Base-by-base conservation (phyloP, 805 yeast genomes). In the Suhomyces kilbournensis region DNA sequence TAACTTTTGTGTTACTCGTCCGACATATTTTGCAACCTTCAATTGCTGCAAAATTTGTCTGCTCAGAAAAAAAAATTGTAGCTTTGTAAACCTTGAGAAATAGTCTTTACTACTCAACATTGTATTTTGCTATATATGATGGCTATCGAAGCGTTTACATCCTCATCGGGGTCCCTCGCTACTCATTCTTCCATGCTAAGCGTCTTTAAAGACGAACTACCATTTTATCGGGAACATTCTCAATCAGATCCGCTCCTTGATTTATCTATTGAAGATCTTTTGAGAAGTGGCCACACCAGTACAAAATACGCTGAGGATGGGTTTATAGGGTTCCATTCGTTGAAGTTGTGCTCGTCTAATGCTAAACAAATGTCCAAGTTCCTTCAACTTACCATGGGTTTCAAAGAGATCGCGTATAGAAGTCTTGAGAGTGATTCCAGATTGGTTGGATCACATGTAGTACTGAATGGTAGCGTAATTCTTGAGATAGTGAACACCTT, bases 291-390 rank as follows among this genome's bases (percentile, higher is more conserved):
- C 4, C 57, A 57, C 32, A 53, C 35, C 2, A 60, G 25, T 14
- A 50, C 56, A 9, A 64, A 60, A 34, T 54, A 30, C 17, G 51
- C 68, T 3, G 45, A 43, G 17, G 76, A 71, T 60, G 76, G 70
- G 12, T 60, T 74, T 52, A 28, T 67, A 7, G 81, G 78, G n/a
- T 88, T 85, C 62, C 84, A 81, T 67, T 85, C 85, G 60, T 75
- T 88, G 3, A 85, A 86, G 12, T 81, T 86, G 76, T 86, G 84
- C 54, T 86, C 85, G 10, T 80, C 89, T n/a, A 87, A 88, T 56
- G 88, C 93, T 22, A 83, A 81, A 54, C 82, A 81, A 54, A 72
- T 82, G 44, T 85, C 96, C 0, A 63, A 68, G 20, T 79, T 77
- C 62, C 80, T 85, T 53, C 75, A 80, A 44, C 61, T 73, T 14